A percentile compares a stretch with the other conserved stretches of the same genome.
These are phyloP conservation scores for Pholiota adiposa DNA, from an alignment of 1,284 basidiomycete genomes.

Conservation along the genomic window DNA sequence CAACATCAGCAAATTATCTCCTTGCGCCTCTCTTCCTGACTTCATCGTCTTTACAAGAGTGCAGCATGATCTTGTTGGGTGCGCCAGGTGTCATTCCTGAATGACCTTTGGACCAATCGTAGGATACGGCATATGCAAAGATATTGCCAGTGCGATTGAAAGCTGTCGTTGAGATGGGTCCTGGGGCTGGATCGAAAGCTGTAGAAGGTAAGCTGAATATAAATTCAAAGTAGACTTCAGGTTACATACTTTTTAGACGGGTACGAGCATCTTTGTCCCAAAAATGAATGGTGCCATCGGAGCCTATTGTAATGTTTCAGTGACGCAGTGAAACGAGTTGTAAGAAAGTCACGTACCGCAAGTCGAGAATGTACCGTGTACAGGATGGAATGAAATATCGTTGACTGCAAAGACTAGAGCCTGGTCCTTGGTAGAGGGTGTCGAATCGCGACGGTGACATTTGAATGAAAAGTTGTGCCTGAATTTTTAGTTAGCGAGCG, in stretches of 20 bases:
- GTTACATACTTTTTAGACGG: constrained; percentile 54
- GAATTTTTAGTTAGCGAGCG: constrained; percentile 4
- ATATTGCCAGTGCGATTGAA: constrained; percentile 90
- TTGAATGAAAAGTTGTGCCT: constrained; percentile 96
- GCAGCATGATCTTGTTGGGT: constrained; percentile 88
- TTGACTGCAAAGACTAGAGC: constrained; percentile 92
- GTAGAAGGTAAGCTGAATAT: constrained; percentile 13
- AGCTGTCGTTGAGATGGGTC: constrained; percentile 72
- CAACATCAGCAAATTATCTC: constrained; percentile 37
- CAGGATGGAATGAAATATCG: constrained; percentile 86
- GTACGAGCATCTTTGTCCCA: constrained; percentile 93
- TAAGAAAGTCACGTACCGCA: constrained; percentile 61
- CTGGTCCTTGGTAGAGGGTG: constrained; percentile 69
- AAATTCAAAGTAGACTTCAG: background rate
- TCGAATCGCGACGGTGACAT: constrained; percentile 85
- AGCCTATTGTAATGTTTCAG: constrained; percentile 43
- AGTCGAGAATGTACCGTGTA: constrained; percentile 94
- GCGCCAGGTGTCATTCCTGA: constrained; percentile 82
- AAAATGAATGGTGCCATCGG: constrained; percentile 82
- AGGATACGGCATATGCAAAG: constrained; percentile 88
- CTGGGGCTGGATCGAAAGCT: constrained; percentile 74
- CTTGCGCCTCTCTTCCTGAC: constrained; percentile 69
- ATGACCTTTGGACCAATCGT: constrained; percentile 92
- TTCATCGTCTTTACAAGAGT: constrained; percentile 89
- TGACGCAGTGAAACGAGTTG: constrained; percentile 8